Percentiles rank a stretch among this genome's conserved stretches.
These are phyloP conservation scores for Curvularia eragrostidis DNA, from an alignment of 2,329 filamentous ascomycete genomes.

Conservation along the genomic window DNA sequence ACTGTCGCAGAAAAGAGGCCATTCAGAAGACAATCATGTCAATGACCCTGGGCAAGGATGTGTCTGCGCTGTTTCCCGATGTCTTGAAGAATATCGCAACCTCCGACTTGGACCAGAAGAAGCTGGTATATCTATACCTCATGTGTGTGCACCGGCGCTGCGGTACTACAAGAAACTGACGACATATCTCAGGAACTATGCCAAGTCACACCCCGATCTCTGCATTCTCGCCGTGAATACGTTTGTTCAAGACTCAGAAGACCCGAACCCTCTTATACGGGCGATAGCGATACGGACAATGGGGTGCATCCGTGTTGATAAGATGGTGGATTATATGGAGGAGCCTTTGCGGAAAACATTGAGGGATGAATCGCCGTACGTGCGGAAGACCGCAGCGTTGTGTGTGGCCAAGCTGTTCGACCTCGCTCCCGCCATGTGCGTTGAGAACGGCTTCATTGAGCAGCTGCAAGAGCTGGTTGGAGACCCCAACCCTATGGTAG, in stretches of 20 bases:
- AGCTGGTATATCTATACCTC: conserved; percentile 96
- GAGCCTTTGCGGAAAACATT: conserved; percentile 95
- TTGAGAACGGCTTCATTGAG: conserved; percentile 96
- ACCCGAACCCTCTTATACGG: conserved; percentile 93
- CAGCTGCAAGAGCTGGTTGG: conserved; percentile 93
- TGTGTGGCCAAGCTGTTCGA: conserved; percentile 99
- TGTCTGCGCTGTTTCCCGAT: conserved; percentile 95
- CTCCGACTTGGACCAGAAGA: conserved; percentile 94
- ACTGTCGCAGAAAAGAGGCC: conserved; percentile 76
- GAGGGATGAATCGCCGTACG: conserved; percentile 96
- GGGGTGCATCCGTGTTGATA: conserved; percentile 97
- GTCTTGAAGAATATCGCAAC: conserved; percentile 99
- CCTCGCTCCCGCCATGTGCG: conserved; percentile 86
- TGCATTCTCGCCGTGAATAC: conserved; percentile 99
- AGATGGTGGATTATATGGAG: conserved; percentile 99
- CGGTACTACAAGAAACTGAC: conserved; percentile 14
- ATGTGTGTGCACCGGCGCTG: conserved; percentile 66
- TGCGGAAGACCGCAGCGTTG: conserved; percentile 96
- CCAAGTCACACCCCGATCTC: conserved; percentile 97
- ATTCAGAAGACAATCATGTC: conserved; percentile 99
- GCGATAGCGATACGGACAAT: conserved; percentile 96
- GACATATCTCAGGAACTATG: conserved; percentile 79
- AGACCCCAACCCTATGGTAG: conserved; percentile 98
- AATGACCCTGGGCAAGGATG: conserved; percentile 98
- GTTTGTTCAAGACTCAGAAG: conserved; percentile 98